A percentile compares a stretch with the other conserved stretches of the same genome.
These are phyloP conservation scores for Spiromastix sp. DNA, from an alignment of 2,329 filamentous ascomycete species.

Conservation along the genomic window DNA sequence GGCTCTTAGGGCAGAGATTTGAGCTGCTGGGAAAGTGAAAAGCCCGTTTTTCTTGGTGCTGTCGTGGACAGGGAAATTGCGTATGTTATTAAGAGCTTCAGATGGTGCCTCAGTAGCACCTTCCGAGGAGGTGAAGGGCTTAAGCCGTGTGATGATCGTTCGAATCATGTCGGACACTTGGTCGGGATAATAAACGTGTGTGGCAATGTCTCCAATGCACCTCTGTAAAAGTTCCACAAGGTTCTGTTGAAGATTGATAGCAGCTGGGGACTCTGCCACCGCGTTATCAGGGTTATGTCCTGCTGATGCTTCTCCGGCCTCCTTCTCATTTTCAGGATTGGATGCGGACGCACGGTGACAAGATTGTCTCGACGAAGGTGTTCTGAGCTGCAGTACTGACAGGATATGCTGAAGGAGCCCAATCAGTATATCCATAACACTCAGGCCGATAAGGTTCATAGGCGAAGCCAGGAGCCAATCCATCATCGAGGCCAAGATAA, in stretches of 20 bases:
- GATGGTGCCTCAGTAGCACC: slow-evolving; percentile 35
- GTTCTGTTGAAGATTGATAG: slow-evolving; percentile 46
- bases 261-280: slow-evolving; percentile 29
- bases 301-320: slow-evolving; percentile 20
- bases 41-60: slow-evolving; percentile 46
- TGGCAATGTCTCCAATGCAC: slow-evolving; percentile 84
- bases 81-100: slow-evolving; percentile 28
- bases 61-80: slow-evolving; percentile 31
- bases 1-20: slow-evolving; percentile 58
- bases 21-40: slow-evolving; percentile 54
- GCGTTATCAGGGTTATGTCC: not conserved
- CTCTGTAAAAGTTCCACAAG: slow-evolving; percentile 62
- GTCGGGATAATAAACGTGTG: slow-evolving; percentile 93
- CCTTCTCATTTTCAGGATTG: slow-evolving; percentile 8
- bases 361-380: slow-evolving; percentile 4
- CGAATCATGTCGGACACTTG: slow-evolving; percentile 92
- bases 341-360: slow-evolving; percentile 2
- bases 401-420: slow-evolving; percentile 77
- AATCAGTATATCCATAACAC: slow-evolving; percentile 87
- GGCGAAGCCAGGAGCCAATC: slow-evolving; percentile 75
- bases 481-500: slow-evolving; percentile 67
- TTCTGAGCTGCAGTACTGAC: slow-evolving; percentile 58
- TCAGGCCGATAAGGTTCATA: slow-evolving; percentile 88
- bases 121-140: slow-evolving; percentile 45
- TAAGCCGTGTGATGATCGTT: slow-evolving; percentile 67